Evolutionary conservation across 768 basidiomycete species (phyloP), one percentile per base, ranked within the genome.

Genomic region (Lactarius pseudohatsudake): DNA sequence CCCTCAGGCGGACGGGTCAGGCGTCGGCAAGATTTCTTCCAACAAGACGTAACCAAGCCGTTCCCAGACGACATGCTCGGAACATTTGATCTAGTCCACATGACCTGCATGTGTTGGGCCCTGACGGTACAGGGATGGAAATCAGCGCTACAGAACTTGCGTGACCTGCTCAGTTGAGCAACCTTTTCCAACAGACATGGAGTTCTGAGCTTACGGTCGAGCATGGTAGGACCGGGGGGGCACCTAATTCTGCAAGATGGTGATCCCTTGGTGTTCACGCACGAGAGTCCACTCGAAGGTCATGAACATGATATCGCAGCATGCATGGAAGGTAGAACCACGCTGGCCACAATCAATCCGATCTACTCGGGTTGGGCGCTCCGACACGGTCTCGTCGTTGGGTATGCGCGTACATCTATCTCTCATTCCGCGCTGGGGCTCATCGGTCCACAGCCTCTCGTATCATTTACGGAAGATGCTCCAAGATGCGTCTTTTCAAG

Each of bases 51-150:
- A 6, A 62, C 60, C 45, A 18, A 34, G 15, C 45, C 60, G 4
- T 62, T 66, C 28, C 30, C 54, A 3, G 36, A 65, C 11, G 65
- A 57, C 2, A 43, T 66, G 10, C 45, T 61, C 8, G 60, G 55
- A 34, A 66, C 65, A 1, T 66, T 61, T 13, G 60, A 66, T 2
- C 60, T 61, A 7, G n/a, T 57, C 56, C 57, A 66, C 38, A 15
- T 57, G 30, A 32, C 11, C 16, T 54, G 9, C 18, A 3, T 61
- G 30, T 32, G 30, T 15, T 57, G 16, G 30, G 55, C 59, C 9
- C 56, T 57, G 18, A 66, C 65, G 0, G 28, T 11, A 18, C 18
- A 61, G 6, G 60, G 65, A 16, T 61, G 45, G 55, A 57, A 61
- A 13, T 26, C 16, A 22, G 45, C 65, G 26, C 26, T 66, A 7